A percentile compares a stretch with the other conserved stretches of the same genome.
phyloP scores from a whole-genome alignment of 805 yeast genomes.

The Ogataea glucozyma region DNA sequence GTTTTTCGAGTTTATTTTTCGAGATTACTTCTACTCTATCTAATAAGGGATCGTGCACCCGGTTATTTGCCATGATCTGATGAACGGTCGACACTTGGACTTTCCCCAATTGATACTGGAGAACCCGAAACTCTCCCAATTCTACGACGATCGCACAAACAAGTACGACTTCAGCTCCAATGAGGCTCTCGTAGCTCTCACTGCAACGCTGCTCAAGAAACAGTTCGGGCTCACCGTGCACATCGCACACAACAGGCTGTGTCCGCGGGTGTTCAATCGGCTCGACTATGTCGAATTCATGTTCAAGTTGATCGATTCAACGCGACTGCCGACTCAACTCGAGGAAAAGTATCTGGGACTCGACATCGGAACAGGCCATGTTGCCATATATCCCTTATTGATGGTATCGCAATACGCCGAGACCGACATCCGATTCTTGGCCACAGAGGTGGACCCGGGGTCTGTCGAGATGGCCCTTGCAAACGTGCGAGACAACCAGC shows the following conservation, averaged over 20 bases:
- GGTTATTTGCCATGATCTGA: background rate
- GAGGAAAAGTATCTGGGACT: constrained; percentile 27
- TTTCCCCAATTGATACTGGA: constrained; percentile 15
- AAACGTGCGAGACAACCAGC: constrained; percentile 32
- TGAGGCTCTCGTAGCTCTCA: constrained; percentile 25
- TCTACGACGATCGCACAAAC: constrained; percentile 8
- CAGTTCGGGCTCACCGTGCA: constrained; percentile 21
- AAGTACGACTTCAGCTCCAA: constrained; percentile 27
- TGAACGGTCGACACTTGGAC: constrained; percentile 10
- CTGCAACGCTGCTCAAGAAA: constrained; percentile 20
- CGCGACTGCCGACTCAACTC: background rate
- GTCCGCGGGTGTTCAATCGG: constrained; percentile 37
- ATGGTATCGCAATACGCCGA: constrained; percentile 25
- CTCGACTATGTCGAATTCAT: constrained; percentile 31
- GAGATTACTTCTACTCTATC: too few relatives aligned
- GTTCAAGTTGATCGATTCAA: constrained; percentile 10
- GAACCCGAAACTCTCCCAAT: constrained; percentile 22
- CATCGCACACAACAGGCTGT: constrained; percentile 25
- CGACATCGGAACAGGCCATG: constrained; percentile 54
- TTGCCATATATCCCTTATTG: constrained; percentile 48
- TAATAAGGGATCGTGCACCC: too few relatives aligned
- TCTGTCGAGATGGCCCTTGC: constrained; percentile 35
- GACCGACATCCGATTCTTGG: constrained; percentile 30
- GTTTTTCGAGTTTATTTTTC: too few relatives aligned
- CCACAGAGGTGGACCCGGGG: constrained; percentile 43